Conservation (phyloP, 2,329 filamentous ascomycete species). For the Neonectria ditissima region DNA sequence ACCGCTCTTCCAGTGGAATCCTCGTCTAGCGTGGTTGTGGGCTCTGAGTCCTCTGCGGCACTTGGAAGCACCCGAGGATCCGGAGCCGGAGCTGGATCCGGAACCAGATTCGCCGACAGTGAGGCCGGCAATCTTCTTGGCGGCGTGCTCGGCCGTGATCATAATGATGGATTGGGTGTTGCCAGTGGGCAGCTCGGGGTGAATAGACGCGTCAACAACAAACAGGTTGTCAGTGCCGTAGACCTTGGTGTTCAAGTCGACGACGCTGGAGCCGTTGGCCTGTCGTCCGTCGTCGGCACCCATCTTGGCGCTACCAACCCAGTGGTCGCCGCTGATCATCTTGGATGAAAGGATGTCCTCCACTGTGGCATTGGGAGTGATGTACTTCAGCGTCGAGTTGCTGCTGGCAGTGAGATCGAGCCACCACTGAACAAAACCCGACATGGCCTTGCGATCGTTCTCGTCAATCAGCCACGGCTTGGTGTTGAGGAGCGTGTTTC, state of each 20-base stretch:
- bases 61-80: not conserved
- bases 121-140: conserved; percentile 40
- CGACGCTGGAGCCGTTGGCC: conserved; percentile 62
- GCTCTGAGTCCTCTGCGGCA: not conserved
- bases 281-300: conserved; percentile 62
- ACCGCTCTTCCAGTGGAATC: conserved; percentile 31
- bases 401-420: conserved; percentile 33
- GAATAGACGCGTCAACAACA: conserved; percentile 71
- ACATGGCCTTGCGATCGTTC: conserved; percentile 42
- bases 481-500: conserved; percentile 44
- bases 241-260: conserved; percentile 67
- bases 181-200: conserved; percentile 59
- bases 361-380: conserved; percentile 36
- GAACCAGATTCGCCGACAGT: conserved; percentile 18
- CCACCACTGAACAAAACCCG: conserved; percentile 43
- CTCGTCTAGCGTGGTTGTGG: not conserved
- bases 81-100: not conserved
- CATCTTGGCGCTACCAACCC: conserved; percentile 52
- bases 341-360: conserved; percentile 38
- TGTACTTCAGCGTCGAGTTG: conserved; percentile 40
- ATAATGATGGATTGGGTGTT: conserved; percentile 47
- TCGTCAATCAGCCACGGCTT: conserved; percentile 45
- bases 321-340: conserved; percentile 45
- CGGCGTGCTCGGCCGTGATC: conserved; percentile 44
- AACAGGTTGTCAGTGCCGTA: conserved; percentile 72